Percentiles rank a stretch among this genome's conserved stretches.
Conservation (phyloP, 495 filamentous ascomycete species). For the Letharia columbiana region DNA sequence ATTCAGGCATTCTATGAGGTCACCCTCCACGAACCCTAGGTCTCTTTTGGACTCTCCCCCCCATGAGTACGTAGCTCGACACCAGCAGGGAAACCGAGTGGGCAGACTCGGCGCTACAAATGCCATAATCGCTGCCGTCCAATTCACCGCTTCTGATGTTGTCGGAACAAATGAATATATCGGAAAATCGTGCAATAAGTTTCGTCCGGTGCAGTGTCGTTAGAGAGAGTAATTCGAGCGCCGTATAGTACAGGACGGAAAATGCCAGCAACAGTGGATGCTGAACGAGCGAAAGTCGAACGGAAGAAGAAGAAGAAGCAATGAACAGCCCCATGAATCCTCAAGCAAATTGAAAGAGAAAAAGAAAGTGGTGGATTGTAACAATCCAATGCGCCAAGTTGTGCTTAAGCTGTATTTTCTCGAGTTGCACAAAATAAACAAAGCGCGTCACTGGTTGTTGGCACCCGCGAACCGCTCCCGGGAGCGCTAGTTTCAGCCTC, state of each 20-base stretch:
- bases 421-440: not conserved
- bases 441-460: conserved; percentile 1
- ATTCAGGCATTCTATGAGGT: conserved; percentile 95
- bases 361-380: not conserved
- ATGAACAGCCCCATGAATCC: not conserved
- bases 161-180: not conserved
- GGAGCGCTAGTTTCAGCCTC: conserved; percentile 6
- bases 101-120: conserved; percentile 60
- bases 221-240: not conserved
- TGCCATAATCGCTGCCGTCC: conserved; percentile 38
- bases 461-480: conserved; percentile 3
- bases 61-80: conserved; percentile 90
- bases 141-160: not conserved
- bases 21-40: conserved; percentile 92
- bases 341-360: not conserved
- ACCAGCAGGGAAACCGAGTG: conserved; percentile 89
- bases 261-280: not conserved
- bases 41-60: conserved; percentile 94
- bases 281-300: not conserved
- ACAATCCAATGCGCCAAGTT: not conserved
- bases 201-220: not conserved
- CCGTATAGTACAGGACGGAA: not conserved
- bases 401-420: not conserved
- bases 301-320: not conserved
- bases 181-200: not conserved